These are phyloP conservation scores for Lepraria neglecta DNA, from an alignment of 495 filamentous ascomycete genomes.

Conservation along the genomic window DNA sequence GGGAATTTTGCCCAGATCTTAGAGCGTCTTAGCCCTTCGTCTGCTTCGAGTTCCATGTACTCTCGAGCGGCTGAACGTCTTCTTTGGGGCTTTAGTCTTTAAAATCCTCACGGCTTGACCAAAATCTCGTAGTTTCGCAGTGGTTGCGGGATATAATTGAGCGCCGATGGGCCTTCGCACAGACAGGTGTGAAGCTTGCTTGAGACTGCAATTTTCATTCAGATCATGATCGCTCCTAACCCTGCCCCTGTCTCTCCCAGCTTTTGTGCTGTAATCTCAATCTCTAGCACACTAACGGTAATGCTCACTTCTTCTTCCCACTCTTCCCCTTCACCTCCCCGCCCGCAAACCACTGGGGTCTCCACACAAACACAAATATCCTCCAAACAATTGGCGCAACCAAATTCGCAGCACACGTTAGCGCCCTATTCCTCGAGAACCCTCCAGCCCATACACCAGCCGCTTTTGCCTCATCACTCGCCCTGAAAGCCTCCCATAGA, in stretches of 20 bases:
- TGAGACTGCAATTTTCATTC: neutral
- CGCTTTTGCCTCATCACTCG: neutral
- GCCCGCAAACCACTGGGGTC: constrained; percentile 11
- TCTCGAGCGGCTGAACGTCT: too few species aligned
- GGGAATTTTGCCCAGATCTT: too few species aligned
- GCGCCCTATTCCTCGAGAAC: neutral
- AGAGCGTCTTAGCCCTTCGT: too few species aligned
- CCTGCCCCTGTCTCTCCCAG: neutral
- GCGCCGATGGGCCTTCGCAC: too few species aligned
- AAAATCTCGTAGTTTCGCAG: too few species aligned
- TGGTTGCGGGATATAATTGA: too few species aligned
- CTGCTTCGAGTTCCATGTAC: too few species aligned
- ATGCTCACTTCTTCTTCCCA: neutral
- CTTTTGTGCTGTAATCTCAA: too few species aligned
- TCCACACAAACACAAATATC: constrained; percentile 13
- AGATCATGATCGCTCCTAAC: neutral
- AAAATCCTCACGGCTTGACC: too few species aligned
- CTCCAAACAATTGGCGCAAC: constrained; percentile 7
- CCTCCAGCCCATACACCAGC: constrained; percentile 14
- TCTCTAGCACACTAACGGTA: neutral
- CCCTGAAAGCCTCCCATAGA: constrained; percentile 20
- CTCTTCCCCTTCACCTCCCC: neutral
- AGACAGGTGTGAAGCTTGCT: too few species aligned
- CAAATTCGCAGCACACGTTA: constrained; percentile 12
- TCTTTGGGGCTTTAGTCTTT: too few species aligned